phyloP scores from a whole-genome alignment of 331 rosid species.

The Quercus lobata region DNA sequence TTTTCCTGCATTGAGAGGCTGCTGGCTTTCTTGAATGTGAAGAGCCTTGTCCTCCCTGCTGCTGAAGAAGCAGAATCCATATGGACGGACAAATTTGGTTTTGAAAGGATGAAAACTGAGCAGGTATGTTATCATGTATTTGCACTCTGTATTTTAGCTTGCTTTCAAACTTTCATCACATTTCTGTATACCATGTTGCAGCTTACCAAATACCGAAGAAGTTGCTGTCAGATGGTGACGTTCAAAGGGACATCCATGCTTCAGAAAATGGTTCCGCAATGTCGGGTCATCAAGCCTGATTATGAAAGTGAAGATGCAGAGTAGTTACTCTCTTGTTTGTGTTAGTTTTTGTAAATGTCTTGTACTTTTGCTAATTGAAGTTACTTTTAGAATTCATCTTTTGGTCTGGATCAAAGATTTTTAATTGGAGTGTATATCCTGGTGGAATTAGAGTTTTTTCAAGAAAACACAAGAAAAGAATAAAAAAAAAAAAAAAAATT shows the following conservation, averaged over 20 bases:
- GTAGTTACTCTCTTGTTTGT: slow-evolving; percentile 15
- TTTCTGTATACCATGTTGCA: slow-evolving; percentile 26
- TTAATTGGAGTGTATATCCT: neutral
- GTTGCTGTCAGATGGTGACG: slow-evolving; percentile 72
- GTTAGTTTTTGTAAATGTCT: slow-evolving; percentile 27
- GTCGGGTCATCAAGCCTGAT: slow-evolving; percentile 39
- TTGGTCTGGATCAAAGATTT: neutral
- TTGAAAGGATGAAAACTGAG: slow-evolving; percentile 70
- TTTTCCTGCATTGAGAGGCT: slow-evolving; percentile 86
- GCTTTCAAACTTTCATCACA: neutral
- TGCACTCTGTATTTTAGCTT: neutral
- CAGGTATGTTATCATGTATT: slow-evolving; percentile 39
- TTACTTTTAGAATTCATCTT: neutral
- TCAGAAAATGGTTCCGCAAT: slow-evolving; percentile 66
- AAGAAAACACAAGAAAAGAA: neutral
- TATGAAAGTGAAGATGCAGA: slow-evolving; percentile 20
- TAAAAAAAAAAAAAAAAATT: neutral
- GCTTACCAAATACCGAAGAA: slow-evolving; percentile 72
- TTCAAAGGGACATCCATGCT: slow-evolving; percentile 94
- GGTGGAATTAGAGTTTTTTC: neutral
- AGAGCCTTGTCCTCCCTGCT: slow-evolving; percentile 85
- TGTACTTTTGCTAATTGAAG: neutral
- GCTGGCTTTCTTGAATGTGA: slow-evolving; percentile 68
- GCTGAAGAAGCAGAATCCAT: slow-evolving; percentile 95
- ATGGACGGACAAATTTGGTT: slow-evolving; percentile 88